Conservation (phyloP, 2,329 filamentous ascomycete species). For the Cladophialophora chaetospira region DNA sequence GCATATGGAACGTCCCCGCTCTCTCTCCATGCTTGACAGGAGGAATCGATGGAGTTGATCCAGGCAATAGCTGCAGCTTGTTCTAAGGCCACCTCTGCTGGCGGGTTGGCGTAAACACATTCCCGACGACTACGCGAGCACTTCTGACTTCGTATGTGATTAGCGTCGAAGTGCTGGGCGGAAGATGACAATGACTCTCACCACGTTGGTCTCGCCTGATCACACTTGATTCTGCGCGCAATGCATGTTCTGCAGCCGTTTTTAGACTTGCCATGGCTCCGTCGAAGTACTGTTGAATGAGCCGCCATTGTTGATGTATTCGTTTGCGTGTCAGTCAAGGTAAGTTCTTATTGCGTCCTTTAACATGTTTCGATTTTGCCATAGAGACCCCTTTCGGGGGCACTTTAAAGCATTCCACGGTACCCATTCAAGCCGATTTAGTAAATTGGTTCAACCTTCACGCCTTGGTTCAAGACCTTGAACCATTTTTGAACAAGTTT, state of each 20-base stretch:
- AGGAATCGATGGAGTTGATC: conserved; percentile 2
- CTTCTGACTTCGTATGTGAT: conserved; percentile 32
- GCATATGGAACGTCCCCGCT: background rate
- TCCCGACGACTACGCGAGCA: conserved; percentile 30
- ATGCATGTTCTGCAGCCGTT: conserved; percentile 32
- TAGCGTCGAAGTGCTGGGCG: conserved; percentile 14
- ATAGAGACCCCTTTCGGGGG: background rate
- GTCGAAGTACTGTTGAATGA: conserved; percentile 5
- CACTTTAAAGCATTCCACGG: background rate
- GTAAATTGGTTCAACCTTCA: background rate
- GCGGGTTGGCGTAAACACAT: conserved; percentile 1
- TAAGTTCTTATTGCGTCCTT: background rate
- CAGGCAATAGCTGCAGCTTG: conserved; percentile 4
- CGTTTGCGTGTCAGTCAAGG: background rate
- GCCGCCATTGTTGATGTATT: background rate
- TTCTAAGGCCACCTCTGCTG: background rate
- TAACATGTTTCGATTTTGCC: background rate
- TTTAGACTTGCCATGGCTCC: conserved; percentile 24
- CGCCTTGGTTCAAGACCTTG: background rate
- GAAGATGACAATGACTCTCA: conserved; percentile 23
- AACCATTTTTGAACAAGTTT: too few species aligned
- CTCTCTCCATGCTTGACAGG: conserved; percentile 11
- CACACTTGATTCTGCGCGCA: conserved; percentile 38
- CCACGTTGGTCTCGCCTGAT: conserved; percentile 35
- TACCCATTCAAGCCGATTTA: background rate